Percentiles rank a stretch among this genome's conserved stretches.
Conservation (phyloP, 441 rosid species). For the Euphorbia celastroides region DNA sequence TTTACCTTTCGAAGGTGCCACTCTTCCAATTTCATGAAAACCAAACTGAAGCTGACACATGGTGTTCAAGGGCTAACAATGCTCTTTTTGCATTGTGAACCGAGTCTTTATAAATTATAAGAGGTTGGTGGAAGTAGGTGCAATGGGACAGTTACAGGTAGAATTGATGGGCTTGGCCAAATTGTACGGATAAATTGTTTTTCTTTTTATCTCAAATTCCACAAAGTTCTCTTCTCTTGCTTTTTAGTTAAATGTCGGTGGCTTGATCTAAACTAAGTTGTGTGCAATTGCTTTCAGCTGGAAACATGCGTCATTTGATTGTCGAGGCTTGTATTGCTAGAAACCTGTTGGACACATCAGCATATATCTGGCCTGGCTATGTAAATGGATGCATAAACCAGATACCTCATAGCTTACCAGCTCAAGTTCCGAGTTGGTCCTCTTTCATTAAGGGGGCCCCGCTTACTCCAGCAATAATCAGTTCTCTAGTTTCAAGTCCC, state of each 20-base stretch:
- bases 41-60: too few species aligned
- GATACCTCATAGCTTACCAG: conserved; percentile 49
- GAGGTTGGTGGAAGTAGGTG: too few species aligned
- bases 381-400: conserved; percentile 64
- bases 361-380: conserved; percentile 92
- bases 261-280: conserved; percentile 10
- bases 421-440: conserved; percentile 78
- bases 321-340: conserved; percentile 98
- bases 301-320: conserved; percentile 93
- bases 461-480: conserved; percentile 61
- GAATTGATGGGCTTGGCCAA: too few species aligned
- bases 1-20: too few species aligned
- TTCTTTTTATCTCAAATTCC: not conserved
- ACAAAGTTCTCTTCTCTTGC: not conserved
- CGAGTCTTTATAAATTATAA: too few species aligned
- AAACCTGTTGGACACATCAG: conserved; percentile 84
- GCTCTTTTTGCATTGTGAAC: too few species aligned
- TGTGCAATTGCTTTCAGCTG: conserved; percentile 49
- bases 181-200: too few species aligned
- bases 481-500: conserved; percentile 69
- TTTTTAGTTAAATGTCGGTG: not conserved
- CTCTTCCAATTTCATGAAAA: too few species aligned
- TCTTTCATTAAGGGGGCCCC: conserved; percentile 84
- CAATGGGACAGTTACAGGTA: too few species aligned
- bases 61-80: too few species aligned